Conservation (phyloP, 192 early-diverging fungal species). For the Mortierella alpina region DNA sequence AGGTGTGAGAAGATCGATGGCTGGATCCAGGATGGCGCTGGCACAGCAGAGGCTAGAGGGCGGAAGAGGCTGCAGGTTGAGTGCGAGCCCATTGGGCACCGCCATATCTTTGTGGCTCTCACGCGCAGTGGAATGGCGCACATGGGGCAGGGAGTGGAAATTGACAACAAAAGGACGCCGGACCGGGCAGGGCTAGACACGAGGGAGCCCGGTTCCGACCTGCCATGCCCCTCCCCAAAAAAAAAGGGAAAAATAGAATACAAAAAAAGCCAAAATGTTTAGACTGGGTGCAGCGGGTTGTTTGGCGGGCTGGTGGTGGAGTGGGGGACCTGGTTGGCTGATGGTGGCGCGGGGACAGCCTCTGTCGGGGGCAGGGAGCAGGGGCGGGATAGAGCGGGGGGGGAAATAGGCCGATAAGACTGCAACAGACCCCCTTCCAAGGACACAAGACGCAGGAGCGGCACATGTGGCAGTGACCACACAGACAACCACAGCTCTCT, state of each 20-base stretch:
- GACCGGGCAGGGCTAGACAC: too few species aligned
- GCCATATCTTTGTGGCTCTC: neutral
- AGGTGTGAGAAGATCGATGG: neutral
- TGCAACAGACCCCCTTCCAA: too few species aligned
- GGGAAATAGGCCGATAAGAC: conserved; percentile 1
- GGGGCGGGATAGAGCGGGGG: conserved; percentile 13
- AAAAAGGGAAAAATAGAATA: neutral
- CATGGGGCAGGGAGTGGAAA: neutral
- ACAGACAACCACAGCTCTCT: neutral
- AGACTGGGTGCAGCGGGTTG: too few species aligned
- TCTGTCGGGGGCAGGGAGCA: too few species aligned
- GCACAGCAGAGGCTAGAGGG: neutral
- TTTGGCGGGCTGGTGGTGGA: too few species aligned
- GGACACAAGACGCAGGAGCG: too few species aligned
- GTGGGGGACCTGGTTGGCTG: too few species aligned
- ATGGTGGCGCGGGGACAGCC: too few species aligned
- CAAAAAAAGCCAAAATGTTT: neutral
- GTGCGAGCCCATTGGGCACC: neutral
- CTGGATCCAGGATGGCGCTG: neutral
- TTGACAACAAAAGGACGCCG: neutral
- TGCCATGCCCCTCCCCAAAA: neutral
- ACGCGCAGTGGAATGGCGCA: neutral
- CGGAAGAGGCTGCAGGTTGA: neutral
- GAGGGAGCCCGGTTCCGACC: too few species aligned
- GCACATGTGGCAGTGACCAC: conserved; percentile 9